Base-by-base conservation (phyloP, 768 basidiomycete species). In the Calocera viscosa region DNA sequence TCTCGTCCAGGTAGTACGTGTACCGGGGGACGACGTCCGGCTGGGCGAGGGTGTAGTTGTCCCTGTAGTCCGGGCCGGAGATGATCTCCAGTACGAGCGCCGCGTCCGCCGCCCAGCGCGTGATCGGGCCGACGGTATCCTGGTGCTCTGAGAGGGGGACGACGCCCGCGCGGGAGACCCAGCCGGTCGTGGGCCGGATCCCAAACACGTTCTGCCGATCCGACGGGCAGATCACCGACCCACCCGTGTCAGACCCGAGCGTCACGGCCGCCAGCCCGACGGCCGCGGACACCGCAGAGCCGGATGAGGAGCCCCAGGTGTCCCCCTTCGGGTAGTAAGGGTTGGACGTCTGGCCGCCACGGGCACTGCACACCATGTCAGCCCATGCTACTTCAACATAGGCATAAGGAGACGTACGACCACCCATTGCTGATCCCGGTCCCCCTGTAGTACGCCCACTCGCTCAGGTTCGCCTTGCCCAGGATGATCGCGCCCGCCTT, bases 101-200 rank as follows among this genome's bases (percentile, higher is more conserved):
- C 0, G 81, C 83, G 66, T 86, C 85, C 0, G 81, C 72, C 26
- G 85, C 67, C 1, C 82, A 81, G 5, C 84, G 78, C 1, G 81
- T 74, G 68, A 86, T 79, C 0, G 85, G 84, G 0, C 85, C 85
- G 1, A 85, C 79, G 1, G 84, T 82, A 68, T 86, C 85, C 72
- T 84, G 84, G 69, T 84, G 80, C 19, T 74, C 74, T 0, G 83
- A 84, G 3, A 84, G 82, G 1, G 85, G 85, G 32, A 85, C 75
- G 2, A 85, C 84, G 24, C 69, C 67, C 3, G 64, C 30, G 1
- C 40, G 38, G 26, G 67, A 66, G 40, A 68, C 67, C 17, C 65
- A 33, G 33, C 67, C 67, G 1, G 53, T 22, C 16, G 64, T 68
- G 1, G 69, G 67, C 11, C 67, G 38, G 39, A 69, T 66, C 24